phyloP scores from a whole-genome alignment of 495 filamentous ascomycete species.

The Aspergillus kassunensis region DNA sequence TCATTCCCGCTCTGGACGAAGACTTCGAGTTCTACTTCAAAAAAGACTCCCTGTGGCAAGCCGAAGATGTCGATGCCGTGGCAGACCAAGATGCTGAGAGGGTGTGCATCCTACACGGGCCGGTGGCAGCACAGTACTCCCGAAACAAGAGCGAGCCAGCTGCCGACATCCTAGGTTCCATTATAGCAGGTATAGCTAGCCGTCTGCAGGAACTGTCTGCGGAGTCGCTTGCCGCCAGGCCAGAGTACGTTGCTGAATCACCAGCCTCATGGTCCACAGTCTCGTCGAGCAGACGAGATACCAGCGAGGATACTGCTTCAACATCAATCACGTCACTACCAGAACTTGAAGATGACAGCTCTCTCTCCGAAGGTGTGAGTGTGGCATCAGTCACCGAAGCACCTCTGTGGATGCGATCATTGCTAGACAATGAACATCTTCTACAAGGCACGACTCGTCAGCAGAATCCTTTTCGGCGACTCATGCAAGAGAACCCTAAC shows the following conservation, averaged over 20 bases:
- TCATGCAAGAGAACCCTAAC: conserved; percentile 3
- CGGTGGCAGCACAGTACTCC: conserved; percentile 34
- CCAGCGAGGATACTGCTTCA: conserved; percentile 6
- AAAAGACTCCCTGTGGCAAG: conserved; percentile 44
- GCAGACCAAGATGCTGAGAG: conserved; percentile 32
- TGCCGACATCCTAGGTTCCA: conserved; percentile 28
- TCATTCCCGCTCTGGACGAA: conserved; percentile 35
- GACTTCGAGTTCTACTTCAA: conserved; percentile 44
- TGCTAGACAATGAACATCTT: conserved; percentile 9
- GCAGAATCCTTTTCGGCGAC: conserved; percentile 14
- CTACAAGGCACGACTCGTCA: conserved; percentile 7
- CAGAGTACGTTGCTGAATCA: conserved; percentile 5
- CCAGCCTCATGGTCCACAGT: conserved; percentile 18
- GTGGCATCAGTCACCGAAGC: not conserved
- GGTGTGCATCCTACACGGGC: conserved; percentile 40
- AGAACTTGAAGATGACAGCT: conserved; percentile 8
- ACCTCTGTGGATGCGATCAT: conserved; percentile 14
- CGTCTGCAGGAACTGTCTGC: conserved; percentile 9
- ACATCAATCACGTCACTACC: conserved; percentile 13
- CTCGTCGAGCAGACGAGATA: not conserved
- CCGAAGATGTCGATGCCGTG: conserved; percentile 39
- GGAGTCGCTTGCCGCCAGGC: not conserved
- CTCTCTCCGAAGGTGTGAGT: not conserved
- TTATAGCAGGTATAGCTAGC: conserved; percentile 12
- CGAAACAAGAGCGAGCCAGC: conserved; percentile 24